phyloP scores from a whole-genome alignment of 768 basidiomycete genomes.

The Boletus huronensis region DNA sequence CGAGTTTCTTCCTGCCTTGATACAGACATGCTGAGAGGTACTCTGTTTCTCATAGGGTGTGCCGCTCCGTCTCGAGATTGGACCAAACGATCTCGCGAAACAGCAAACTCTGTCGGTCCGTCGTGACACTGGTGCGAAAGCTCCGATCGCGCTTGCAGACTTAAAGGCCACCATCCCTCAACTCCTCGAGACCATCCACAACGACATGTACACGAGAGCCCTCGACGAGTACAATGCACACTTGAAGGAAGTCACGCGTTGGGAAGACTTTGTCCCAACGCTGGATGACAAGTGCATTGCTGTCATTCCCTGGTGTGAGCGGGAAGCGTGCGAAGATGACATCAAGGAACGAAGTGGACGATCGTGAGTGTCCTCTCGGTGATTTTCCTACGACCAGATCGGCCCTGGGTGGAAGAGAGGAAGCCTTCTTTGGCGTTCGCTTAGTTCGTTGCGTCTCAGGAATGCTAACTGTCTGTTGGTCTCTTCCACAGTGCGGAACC shows the following conservation, averaged over 20 bases:
- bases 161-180: conserved; percentile 48
- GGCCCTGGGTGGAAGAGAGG: neutral
- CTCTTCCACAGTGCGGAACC: conserved; percentile 62
- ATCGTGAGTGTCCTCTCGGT: conserved; percentile 47
- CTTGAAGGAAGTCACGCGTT: conserved; percentile 70
- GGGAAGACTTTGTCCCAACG: conserved; percentile 91
- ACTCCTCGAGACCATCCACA: conserved; percentile 83
- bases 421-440: neutral
- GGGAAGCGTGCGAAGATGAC: conserved; percentile 89
- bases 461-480: neutral
- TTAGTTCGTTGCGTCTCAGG: neutral
- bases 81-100: conserved; percentile 86
- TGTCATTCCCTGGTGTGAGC: conserved; percentile 96
- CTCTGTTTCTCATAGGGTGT: conserved; percentile 63
- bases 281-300: conserved; percentile 86
- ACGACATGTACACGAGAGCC: conserved; percentile 82
- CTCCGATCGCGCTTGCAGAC: conserved; percentile 48
- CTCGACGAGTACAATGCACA: conserved; percentile 67
- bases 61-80: conserved; percentile 94
- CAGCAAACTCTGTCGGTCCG: conserved; percentile 80
- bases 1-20: neutral
- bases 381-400: neutral
- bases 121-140: conserved; percentile 69
- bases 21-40: neutral
- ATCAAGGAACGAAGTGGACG: conserved; percentile 93